These are phyloP conservation scores for Fusarium sp. DNA, from an alignment of 2,329 filamentous ascomycete genomes.

Conservation along the genomic window DNA sequence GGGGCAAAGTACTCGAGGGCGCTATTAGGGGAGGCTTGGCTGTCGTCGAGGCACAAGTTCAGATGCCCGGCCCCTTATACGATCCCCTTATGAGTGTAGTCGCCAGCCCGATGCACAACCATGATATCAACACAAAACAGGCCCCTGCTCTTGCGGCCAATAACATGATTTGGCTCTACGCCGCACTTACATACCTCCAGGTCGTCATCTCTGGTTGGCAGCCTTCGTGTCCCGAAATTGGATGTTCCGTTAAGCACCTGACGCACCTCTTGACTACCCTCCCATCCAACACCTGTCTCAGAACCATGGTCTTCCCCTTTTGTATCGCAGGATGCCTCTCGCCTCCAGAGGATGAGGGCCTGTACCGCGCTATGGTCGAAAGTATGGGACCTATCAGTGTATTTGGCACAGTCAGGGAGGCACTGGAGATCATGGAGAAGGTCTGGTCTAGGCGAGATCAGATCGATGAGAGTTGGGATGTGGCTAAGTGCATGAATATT, in stretches of 20 bases:
- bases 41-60: conserved; percentile 44
- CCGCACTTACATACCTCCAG: conserved; percentile 60
- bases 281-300: conserved; percentile 48
- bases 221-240: conserved; percentile 57
- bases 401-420: conserved; percentile 60
- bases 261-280: conserved; percentile 52
- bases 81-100: conserved; percentile 34
- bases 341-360: conserved; percentile 54
- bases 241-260: conserved; percentile 48
- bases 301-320: conserved; percentile 56
- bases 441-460: conserved; percentile 57
- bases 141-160: conserved; percentile 44
- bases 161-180: conserved; percentile 61
- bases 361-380: conserved; percentile 56
- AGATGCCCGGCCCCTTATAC: background rate
- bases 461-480: conserved; percentile 58
- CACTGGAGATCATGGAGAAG: conserved; percentile 59
- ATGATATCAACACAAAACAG: conserved; percentile 38
- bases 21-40: conserved; percentile 51
- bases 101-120: conserved; percentile 38
- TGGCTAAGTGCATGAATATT: conserved; percentile 57
- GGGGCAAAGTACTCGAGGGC: conserved; percentile 57
- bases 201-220: conserved; percentile 65
- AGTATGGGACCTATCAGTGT: conserved; percentile 57
- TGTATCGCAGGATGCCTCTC: conserved; percentile 58